Base-by-base conservation (phyloP, 2,329 filamentous ascomycete genomes). In the Talaromyces albobiverticillius region DNA sequence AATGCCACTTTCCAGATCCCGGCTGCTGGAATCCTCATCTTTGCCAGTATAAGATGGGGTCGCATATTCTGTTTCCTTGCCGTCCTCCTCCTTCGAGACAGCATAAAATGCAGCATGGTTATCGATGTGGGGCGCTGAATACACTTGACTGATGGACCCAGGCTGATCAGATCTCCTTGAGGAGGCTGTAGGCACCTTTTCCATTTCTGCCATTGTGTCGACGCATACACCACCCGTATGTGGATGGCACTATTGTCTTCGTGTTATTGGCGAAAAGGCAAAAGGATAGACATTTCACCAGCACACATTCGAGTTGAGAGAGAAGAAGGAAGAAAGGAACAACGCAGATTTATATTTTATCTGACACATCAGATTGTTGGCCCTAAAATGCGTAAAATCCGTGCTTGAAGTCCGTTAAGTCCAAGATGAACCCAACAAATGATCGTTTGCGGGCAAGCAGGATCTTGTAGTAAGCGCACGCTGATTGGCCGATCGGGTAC, bases 41-140 rank as follows among this genome's bases (percentile, higher is more conserved):
- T 46, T 29, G 18, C 29, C 43, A 11, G 41, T 36, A 31, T 20
- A 42, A 2, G 47, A 38, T 1, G 53, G 47, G 14, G 38, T 41
- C 8, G 32, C 41, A 40, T 32, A 31, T 32, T 46, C 54, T 6
- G 23, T 23, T 46, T 52, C 36, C n/a, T 18, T 16, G 34, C 42
- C 38, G 3, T 51, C n/a, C 14, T 48, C 43, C 13, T 34, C 49
- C 16, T 45, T 43, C 6, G 52, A 38, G 26, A 38, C 38, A 8
- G 31, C 38, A 49, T 53, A 48, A 26, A 49, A 53, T 4, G 50
- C 50, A 32, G 49, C 16, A 22, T 53, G 54, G n/a, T 53, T 50
- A 41, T 56, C 49, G 16, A 53, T 46, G 16, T 52, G 54, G 36
- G 54, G 48, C 29, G 54, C 53, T n/a, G 53, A 55, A 36, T 43